phyloP scores from a whole-genome alignment of 2,329 filamentous ascomycete genomes.

The Apiospora marii region DNA sequence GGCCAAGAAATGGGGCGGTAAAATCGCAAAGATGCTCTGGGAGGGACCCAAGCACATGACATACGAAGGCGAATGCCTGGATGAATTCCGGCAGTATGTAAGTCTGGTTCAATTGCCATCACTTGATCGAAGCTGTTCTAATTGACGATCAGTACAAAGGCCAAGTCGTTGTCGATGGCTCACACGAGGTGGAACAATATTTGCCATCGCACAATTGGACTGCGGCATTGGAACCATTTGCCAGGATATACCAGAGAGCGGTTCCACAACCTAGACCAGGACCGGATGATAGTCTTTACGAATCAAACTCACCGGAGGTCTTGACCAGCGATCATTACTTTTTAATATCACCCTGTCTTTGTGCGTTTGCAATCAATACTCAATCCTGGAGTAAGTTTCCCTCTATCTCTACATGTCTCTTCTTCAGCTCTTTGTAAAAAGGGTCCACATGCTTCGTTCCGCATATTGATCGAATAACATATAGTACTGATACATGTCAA shows the following conservation, averaged over 20 bases:
- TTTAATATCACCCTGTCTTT: background rate
- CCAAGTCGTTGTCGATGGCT: background rate
- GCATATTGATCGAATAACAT: background rate
- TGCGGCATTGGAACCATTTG: background rate
- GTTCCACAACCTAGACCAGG: background rate
- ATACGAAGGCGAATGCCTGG: background rate
- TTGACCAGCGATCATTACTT: background rate
- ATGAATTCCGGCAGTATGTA: background rate
- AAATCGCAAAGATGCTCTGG: background rate
- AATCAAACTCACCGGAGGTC: background rate
- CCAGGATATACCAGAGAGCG: background rate
- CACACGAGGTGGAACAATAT: background rate
- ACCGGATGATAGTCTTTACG: background rate
- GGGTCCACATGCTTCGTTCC: too few relatives aligned
- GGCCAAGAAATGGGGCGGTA: background rate
- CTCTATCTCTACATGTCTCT: background rate
- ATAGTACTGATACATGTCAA: background rate
- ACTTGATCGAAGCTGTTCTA: too few relatives aligned
- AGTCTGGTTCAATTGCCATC: background rate
- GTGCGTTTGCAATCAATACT: background rate
- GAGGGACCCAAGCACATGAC: background rate
- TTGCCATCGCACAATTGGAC: background rate
- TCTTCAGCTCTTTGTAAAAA: too few relatives aligned
- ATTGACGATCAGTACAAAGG: background rate
- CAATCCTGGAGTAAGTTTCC: background rate